A percentile compares a stretch with the other conserved stretches of the same genome.
Conservation (phyloP, 257 asterid genomes). For the Przewalskia tangutica region DNA sequence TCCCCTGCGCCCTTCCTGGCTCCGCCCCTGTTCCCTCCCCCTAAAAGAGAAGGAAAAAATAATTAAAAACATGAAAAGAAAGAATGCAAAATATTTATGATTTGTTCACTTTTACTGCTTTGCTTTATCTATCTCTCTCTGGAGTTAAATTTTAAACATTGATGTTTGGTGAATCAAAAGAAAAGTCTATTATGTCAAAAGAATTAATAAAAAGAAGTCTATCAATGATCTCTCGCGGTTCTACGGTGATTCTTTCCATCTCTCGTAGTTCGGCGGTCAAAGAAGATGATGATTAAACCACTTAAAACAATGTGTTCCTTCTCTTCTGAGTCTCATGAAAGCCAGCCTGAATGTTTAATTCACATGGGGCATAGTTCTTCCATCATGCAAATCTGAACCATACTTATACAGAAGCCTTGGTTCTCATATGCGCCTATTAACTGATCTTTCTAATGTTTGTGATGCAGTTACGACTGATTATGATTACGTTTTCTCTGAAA, state of each 20-base stretch:
- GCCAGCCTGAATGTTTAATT: background rate
- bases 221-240: background rate
- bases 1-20: too few species aligned
- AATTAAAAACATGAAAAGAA: background rate
- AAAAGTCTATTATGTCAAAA: background rate
- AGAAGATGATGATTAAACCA: background rate
- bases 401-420: background rate
- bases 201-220: background rate
- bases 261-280: background rate
- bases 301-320: background rate
- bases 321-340: background rate
- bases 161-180: background rate
- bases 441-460: background rate
- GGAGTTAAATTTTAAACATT: background rate
- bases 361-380: background rate
- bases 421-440: background rate
- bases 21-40: background rate
- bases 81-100: background rate
- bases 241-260: background rate
- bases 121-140: background rate
- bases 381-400: background rate
- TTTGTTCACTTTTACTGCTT: background rate
- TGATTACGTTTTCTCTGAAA: conserved; percentile 83
- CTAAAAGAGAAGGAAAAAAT: background rate
- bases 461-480: conserved; percentile 66